phyloP scores from a whole-genome alignment of 352 stramenopile genomes.

The Phytophthora idaei region DNA sequence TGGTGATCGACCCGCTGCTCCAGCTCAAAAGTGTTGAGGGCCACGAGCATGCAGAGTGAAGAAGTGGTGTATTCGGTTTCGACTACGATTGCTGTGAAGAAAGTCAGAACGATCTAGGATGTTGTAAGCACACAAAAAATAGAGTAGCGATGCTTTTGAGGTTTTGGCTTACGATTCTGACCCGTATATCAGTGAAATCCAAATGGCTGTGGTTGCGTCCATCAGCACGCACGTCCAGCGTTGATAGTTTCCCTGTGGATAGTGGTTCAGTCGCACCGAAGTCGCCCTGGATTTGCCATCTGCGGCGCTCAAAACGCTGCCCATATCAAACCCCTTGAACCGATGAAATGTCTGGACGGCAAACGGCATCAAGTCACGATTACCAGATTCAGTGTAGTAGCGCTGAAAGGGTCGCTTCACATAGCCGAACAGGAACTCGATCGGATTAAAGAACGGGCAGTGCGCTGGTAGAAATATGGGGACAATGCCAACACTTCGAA shows the following conservation, averaged over 20 bases:
- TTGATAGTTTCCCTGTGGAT: background rate
- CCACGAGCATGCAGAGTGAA: background rate
- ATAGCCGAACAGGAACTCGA: background rate
- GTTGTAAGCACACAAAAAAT: background rate
- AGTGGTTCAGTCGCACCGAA: background rate
- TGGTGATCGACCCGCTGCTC: background rate
- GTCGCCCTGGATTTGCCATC: background rate
- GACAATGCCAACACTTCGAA: too few relatives aligned
- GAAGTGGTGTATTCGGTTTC: background rate
- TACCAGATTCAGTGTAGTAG: background rate
- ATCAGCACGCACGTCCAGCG: background rate
- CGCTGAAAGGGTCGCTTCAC: background rate
- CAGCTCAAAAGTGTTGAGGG: background rate
- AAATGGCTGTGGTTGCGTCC: background rate
- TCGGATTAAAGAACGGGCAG: too few relatives aligned
- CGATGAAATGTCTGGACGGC: background rate
- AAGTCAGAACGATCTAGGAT: background rate
- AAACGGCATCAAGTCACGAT: background rate
- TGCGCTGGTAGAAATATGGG: too few relatives aligned
- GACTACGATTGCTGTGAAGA: background rate
- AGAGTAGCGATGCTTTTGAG: background rate
- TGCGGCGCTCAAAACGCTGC: background rate
- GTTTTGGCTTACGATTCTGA: background rate
- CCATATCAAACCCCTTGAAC: background rate
- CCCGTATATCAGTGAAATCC: background rate